Evolutionary conservation across 2,329 filamentous ascomycete species (phyloP).

Genomic region (Botrytis elliptica): DNA sequence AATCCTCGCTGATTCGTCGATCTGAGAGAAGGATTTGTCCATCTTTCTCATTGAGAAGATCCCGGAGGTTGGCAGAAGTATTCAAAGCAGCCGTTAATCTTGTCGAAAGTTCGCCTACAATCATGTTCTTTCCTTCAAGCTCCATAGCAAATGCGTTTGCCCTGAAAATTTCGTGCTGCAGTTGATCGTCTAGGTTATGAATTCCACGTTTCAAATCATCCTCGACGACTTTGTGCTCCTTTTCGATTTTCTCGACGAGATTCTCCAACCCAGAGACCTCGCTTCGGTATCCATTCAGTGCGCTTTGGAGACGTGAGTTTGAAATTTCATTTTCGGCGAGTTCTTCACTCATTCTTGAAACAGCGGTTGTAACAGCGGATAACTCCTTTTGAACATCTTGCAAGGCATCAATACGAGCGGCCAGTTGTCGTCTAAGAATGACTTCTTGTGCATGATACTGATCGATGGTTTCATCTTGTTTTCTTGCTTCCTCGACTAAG

Average conservation of each 20-base stretch:
- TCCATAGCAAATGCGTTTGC: slow-evolving; percentile 35
- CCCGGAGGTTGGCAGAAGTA: slow-evolving; percentile 43
- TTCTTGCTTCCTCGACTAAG: slow-evolving; percentile 47
- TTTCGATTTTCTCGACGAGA: slow-evolving; percentile 51
- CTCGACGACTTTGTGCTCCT: slow-evolving; percentile 32
- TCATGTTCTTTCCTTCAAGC: slow-evolving; percentile 42
- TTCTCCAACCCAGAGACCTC: slow-evolving; percentile 55
- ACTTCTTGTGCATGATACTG: slow-evolving; percentile 58
- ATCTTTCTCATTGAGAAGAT: slow-evolving; percentile 32
- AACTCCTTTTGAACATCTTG: slow-evolving; percentile 49
- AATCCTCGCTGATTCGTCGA: slow-evolving; percentile 44
- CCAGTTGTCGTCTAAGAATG: slow-evolving; percentile 56
- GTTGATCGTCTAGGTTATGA: slow-evolving; percentile 33
- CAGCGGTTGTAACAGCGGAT: slow-evolving; percentile 23
- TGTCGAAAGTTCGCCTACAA: slow-evolving; percentile 46
- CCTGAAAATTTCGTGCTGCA: slow-evolving; percentile 40
- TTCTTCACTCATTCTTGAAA: slow-evolving; percentile 30
- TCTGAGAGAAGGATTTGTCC: neutral
- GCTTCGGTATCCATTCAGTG: slow-evolving; percentile 52
- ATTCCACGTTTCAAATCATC: slow-evolving; percentile 26
- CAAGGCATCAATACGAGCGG: slow-evolving; percentile 52
- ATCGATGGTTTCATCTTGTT: slow-evolving; percentile 55
- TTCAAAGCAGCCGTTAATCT: slow-evolving; percentile 45
- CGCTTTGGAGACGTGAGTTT: slow-evolving; percentile 51
- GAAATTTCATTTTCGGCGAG: slow-evolving; percentile 43